Evolutionary conservation across 2,329 filamentous ascomycete genomes (phyloP).

Genomic region (Xylaria sp.): DNA sequence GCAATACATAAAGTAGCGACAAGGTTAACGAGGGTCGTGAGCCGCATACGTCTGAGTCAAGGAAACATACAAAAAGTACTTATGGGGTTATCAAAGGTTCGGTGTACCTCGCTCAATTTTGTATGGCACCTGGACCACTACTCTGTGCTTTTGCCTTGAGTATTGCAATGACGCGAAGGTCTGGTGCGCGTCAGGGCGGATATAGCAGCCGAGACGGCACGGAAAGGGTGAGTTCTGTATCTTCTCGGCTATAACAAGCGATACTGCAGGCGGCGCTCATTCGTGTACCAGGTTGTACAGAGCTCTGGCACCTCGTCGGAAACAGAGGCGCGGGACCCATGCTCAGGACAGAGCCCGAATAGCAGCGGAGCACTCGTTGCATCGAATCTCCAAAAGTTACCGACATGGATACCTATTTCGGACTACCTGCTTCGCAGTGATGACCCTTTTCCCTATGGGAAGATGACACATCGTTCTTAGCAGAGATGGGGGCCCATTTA

Average conservation of each 20-base stretch:
- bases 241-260: neutral
- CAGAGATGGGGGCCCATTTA: neutral
- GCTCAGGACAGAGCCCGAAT: neutral
- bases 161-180: slow-evolving; percentile 12
- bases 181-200: slow-evolving; percentile 1
- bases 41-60: neutral
- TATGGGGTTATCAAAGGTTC: neutral
- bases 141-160: neutral
- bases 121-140: neutral
- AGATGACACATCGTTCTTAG: neutral
- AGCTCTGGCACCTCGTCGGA: neutral
- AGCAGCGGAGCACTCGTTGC: neutral
- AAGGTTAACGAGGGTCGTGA: neutral
- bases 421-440: slow-evolving; percentile 14
- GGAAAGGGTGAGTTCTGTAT: neutral
- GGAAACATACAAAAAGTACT: neutral
- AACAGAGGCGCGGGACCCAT: neutral
- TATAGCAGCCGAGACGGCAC: neutral
- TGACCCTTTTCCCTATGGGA: slow-evolving; percentile 23
- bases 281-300: neutral
- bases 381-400: slow-evolving; percentile 12
- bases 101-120: neutral
- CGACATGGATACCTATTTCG: slow-evolving; percentile 7
- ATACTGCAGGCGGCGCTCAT: neutral
- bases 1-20: slow-evolving; percentile 11